A percentile compares a stretch with the other conserved stretches of the same genome.
Evolutionary conservation across 2,329 filamentous ascomycete genomes (phyloP).

Genomic region (Chaetothyriales sp.): DNA sequence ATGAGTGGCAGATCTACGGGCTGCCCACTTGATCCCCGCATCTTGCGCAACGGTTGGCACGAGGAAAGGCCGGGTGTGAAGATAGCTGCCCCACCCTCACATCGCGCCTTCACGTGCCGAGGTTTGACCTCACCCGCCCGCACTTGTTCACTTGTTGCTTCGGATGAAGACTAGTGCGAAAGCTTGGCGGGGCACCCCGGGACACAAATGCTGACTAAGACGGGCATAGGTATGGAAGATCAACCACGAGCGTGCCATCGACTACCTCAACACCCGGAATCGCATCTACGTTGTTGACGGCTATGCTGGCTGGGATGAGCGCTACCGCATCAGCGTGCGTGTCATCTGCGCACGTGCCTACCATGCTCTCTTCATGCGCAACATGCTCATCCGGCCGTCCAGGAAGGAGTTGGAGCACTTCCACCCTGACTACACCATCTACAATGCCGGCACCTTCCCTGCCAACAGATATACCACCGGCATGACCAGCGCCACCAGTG

Average conservation of each 20-base stretch:
- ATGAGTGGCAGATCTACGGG: neutral
- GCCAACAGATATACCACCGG: constrained; percentile 95
- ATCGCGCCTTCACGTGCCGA: neutral
- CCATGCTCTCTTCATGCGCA: constrained; percentile 99
- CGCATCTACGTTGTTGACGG: constrained; percentile 98
- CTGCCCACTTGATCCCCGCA: neutral
- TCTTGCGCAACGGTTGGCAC: neutral
- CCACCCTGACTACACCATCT: constrained; percentile 98
- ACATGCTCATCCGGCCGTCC: constrained; percentile 95
- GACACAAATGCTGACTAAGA: constrained; percentile 4
- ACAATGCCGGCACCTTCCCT: constrained; percentile 97
- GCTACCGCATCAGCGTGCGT: constrained; percentile 92
- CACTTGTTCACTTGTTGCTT: neutral
- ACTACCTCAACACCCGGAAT: constrained; percentile 97
- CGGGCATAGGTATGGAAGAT: constrained; percentile 81
- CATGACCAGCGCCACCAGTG: constrained; percentile 96
- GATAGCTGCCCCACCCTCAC: neutral
- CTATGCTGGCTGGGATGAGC: constrained; percentile 95
- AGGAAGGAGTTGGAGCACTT: constrained; percentile 90
- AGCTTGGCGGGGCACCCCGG: neutral
- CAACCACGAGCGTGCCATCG: constrained; percentile 95
- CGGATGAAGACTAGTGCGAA: neutral
- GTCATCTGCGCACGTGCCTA: constrained; percentile 98
- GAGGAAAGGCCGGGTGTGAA: neutral
- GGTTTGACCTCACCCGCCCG: neutral